Evolutionary conservation across 768 basidiomycete genomes (phyloP).

Genomic region (Mycena sanguinolenta): DNA sequence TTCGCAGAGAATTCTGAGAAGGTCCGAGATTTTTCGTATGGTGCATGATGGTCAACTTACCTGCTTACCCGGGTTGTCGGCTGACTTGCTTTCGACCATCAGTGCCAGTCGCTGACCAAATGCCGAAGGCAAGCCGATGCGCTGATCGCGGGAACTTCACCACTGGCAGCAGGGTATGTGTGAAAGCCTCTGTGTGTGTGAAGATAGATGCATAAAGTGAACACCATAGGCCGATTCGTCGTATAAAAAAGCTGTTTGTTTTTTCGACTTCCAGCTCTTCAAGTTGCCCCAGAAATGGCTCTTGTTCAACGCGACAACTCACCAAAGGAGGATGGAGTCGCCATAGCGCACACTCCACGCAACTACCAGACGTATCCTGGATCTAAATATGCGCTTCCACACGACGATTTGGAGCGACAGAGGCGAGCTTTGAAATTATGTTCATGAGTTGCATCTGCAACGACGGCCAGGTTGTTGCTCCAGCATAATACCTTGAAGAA

Average conservation of each 20-base stretch:
- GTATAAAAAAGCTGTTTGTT: background rate
- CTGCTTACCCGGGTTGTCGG: too few species aligned
- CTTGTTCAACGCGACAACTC: background rate
- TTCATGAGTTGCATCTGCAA: background rate
- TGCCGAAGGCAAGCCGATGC: too few species aligned
- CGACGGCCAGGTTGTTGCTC: conserved; percentile 8
- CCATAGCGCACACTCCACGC: conserved; percentile 21
- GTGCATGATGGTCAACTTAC: too few species aligned
- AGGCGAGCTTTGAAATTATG: conserved; percentile 1
- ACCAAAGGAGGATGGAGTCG: background rate
- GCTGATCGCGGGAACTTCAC: too few species aligned
- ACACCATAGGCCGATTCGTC: background rate
- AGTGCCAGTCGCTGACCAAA: too few species aligned
- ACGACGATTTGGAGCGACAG: conserved; percentile 31
- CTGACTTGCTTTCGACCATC: too few species aligned
- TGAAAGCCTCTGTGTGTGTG: too few species aligned
- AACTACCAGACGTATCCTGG: conserved; percentile 31
- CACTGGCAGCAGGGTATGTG: too few species aligned
- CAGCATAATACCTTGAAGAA: conserved; percentile 32
- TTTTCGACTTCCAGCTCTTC: too few species aligned
- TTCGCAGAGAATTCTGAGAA: too few species aligned
- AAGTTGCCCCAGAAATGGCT: background rate
- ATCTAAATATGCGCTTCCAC: conserved; percentile 32
- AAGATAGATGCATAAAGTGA: too few species aligned
- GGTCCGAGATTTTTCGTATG: too few species aligned